Conservation (phyloP, 2,329 filamentous ascomycete species). For the Alternaria ventricosa region DNA sequence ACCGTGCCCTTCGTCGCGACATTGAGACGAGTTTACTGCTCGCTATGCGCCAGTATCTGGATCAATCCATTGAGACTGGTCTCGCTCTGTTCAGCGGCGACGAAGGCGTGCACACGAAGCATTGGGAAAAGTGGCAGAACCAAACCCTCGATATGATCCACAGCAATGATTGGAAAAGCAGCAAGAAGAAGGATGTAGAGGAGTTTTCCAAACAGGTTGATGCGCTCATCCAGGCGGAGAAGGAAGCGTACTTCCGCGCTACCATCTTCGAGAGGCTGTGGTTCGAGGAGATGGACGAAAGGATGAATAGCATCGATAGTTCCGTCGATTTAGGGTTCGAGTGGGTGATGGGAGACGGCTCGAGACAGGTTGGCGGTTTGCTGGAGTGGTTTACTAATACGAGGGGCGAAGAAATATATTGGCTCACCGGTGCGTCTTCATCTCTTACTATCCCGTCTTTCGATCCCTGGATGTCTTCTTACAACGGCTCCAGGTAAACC, state of each 20-base stretch:
- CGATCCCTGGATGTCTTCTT: not conserved
- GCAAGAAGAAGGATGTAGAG: conserved; percentile 39
- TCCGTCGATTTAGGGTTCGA: conserved; percentile 30
- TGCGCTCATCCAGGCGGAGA: conserved; percentile 23
- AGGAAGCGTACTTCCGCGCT: conserved; percentile 30
- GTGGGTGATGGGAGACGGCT: conserved; percentile 29
- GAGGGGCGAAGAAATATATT: conserved; percentile 37
- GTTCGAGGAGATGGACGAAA: conserved; percentile 34
- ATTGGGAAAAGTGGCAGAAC: conserved; percentile 39
- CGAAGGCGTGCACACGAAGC: conserved; percentile 14
- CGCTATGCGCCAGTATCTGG: conserved; percentile 38
- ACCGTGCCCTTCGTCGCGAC: conserved; percentile 29
- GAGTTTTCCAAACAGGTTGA: conserved; percentile 37
- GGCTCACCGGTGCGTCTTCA: conserved; percentile 32
- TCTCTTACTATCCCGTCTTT: not conserved
- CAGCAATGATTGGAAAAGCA: conserved; percentile 34
- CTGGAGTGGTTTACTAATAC: conserved; percentile 37
- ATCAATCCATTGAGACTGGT: conserved; percentile 38
- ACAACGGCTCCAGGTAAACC: conserved; percentile 38
- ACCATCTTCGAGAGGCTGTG: conserved; percentile 29
- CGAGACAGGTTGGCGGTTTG: conserved; percentile 23
- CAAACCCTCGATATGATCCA: conserved; percentile 33
- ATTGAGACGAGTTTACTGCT: conserved; percentile 33
- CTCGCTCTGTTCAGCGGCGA: conserved; percentile 30
- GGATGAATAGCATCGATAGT: conserved; percentile 27